Evolutionary conservation across 2,329 filamentous ascomycete species (phyloP).

Genomic region (Aspergillus phoenicis): DNA sequence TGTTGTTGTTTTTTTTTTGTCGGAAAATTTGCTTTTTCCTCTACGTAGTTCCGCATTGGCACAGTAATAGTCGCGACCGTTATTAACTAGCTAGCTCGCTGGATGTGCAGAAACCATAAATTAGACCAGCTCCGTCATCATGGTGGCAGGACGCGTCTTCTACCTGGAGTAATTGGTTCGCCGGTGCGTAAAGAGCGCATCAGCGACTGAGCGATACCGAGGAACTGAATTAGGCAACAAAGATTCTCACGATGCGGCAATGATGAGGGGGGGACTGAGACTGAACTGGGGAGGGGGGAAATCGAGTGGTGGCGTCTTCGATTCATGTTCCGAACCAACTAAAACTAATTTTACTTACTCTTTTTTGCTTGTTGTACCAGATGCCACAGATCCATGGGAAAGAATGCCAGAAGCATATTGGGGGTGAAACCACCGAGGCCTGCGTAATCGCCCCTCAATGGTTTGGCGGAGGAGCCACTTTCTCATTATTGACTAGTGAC

Average conservation of each 20-base stretch:
- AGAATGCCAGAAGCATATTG: background rate
- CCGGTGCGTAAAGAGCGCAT: background rate
- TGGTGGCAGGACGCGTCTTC: background rate
- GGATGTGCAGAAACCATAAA: background rate
- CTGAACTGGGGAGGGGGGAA: background rate
- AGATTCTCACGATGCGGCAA: background rate
- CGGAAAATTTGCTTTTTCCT: background rate
- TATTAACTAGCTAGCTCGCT: background rate
- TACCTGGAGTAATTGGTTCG: background rate
- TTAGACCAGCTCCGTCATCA: background rate
- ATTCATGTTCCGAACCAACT: background rate
- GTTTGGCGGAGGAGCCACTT: background rate
- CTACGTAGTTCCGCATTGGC: background rate
- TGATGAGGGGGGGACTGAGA: background rate
- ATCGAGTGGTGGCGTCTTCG: background rate
- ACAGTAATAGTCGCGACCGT: background rate
- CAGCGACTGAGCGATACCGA: background rate
- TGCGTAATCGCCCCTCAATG: constrained; percentile 5
- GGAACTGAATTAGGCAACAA: constrained; percentile 2
- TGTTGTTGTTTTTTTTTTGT: background rate
- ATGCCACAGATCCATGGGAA: background rate
- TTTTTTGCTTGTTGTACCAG: too few species aligned
- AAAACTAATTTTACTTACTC: background rate
- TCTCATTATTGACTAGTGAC: too few species aligned
- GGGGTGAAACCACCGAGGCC: background rate